Conservation (phyloP, 306 rosid genomes). For the Oxytropis ochrocephala region DNA sequence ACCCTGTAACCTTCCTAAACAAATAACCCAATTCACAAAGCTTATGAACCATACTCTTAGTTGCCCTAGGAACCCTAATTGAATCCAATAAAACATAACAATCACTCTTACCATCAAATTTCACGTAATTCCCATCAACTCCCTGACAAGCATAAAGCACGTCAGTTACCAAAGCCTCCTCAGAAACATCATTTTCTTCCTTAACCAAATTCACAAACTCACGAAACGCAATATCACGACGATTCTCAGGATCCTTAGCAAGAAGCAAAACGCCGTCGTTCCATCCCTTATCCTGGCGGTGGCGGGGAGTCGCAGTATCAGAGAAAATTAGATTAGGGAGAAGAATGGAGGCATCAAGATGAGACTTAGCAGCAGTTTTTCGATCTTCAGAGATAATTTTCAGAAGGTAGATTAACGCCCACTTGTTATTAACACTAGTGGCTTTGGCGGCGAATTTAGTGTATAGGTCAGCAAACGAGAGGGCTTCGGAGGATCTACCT, state of each 20-base stretch:
- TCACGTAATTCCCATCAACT: slow-evolving; percentile 76
- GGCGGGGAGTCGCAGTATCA: neutral
- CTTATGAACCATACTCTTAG: slow-evolving; percentile 53
- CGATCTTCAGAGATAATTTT: slow-evolving; percentile 70
- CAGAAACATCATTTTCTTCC: slow-evolving; percentile 72
- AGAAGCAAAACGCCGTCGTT: slow-evolving; percentile 63
- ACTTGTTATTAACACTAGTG: slow-evolving; percentile 69
- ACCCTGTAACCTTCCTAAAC: slow-evolving; percentile 72
- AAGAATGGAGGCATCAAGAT: slow-evolving; percentile 43
- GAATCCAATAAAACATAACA: slow-evolving; percentile 49
- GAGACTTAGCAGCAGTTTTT: slow-evolving; percentile 18
- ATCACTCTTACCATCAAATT: slow-evolving; percentile 38
- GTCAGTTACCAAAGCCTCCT: slow-evolving; percentile 79
- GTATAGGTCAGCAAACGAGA: slow-evolving; percentile 81
- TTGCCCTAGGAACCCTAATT: slow-evolving; percentile 63
- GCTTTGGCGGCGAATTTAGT: slow-evolving; percentile 64
- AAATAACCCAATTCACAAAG: slow-evolving; percentile 86
- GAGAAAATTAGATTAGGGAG: slow-evolving; percentile 49
- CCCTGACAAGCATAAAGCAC: slow-evolving; percentile 94
- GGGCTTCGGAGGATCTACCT: slow-evolving; percentile 88
- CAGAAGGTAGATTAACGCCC: slow-evolving; percentile 83
- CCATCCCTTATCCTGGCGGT: slow-evolving; percentile 35
- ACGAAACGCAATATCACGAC: slow-evolving; percentile 60
- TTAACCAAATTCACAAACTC: slow-evolving; percentile 62
- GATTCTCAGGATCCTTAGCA: slow-evolving; percentile 66